phyloP scores from a whole-genome alignment of 148 eudicot species.

The Persicaria maculosa region DNA sequence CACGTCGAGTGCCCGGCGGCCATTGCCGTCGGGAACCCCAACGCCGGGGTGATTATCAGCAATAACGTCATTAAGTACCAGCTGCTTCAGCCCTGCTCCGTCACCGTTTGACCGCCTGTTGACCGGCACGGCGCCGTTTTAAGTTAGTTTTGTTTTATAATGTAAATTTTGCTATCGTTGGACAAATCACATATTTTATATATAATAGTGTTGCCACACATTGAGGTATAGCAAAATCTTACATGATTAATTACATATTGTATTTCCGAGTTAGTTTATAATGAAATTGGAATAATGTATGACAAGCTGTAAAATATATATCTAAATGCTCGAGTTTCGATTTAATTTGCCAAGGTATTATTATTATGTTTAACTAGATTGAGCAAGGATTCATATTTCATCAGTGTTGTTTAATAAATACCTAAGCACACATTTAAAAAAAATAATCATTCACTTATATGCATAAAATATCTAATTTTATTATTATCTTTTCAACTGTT shows the following conservation, averaged over 20 bases:
- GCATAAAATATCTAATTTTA: no score
- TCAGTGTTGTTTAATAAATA: no score
- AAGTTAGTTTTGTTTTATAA: no score
- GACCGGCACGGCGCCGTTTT: background rate
- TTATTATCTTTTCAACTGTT: no score
- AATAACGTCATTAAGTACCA: slow-evolving; percentile 27
- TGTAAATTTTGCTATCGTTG: background rate
- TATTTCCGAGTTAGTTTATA: background rate
- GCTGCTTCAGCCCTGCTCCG: slow-evolving; percentile 28
- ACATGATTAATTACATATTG: background rate
- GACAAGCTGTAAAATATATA: background rate
- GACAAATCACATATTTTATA: no score
- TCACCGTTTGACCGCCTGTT: slow-evolving; percentile 24
- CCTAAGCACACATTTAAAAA: no score
- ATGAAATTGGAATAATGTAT: background rate
- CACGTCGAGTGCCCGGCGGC: slow-evolving; percentile 39
- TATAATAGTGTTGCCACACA: no score
- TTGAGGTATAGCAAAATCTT: background rate
- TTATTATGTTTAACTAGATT: no score
- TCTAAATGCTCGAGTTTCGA: no score
- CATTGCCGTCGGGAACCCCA: slow-evolving; percentile 23
- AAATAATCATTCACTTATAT: no score
- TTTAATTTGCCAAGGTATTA: no score
- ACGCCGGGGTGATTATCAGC: slow-evolving; percentile 21
- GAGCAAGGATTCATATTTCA: no score